Evolutionary conservation across 495 filamentous ascomycete genomes (phyloP).

Genomic region (Lasiosphaeria miniovina): DNA sequence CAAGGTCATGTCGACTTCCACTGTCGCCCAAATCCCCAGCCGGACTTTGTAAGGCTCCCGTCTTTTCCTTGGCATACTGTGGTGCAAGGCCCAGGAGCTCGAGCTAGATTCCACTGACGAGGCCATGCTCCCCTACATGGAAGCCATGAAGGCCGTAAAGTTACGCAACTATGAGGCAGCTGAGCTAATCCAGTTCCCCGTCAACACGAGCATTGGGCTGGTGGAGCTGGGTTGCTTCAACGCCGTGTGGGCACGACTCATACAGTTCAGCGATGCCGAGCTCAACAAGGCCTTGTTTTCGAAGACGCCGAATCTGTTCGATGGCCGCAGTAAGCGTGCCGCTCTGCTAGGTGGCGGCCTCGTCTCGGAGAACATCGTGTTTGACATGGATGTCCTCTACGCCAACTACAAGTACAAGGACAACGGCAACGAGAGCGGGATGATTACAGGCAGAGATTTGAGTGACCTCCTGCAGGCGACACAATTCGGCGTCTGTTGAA

Average conservation of each 20-base stretch:
- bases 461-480: not conserved
- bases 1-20: not conserved
- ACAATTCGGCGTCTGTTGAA: no score
- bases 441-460: not conserved
- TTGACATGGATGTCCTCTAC: not conserved
- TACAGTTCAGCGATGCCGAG: not conserved
- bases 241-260: not conserved
- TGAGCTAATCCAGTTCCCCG: not conserved
- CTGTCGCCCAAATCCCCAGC: not conserved
- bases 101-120: not conserved
- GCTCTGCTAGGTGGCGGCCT: not conserved
- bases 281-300: not conserved
- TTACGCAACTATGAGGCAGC: not conserved
- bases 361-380: not conserved
- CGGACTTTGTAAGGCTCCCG: not conserved
- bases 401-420: not conserved
- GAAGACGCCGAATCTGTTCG: not conserved
- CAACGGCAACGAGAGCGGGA: not conserved
- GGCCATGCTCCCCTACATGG: not conserved
- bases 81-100: not conserved
- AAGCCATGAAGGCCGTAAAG: not conserved
- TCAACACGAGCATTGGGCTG: not conserved
- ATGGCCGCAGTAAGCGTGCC: not conserved
- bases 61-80: constrained; percentile 4
- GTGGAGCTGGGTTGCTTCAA: not conserved